Conservation (phyloP, 2,329 filamentous ascomycete species). For the Ceratocystis huliohia region DNA sequence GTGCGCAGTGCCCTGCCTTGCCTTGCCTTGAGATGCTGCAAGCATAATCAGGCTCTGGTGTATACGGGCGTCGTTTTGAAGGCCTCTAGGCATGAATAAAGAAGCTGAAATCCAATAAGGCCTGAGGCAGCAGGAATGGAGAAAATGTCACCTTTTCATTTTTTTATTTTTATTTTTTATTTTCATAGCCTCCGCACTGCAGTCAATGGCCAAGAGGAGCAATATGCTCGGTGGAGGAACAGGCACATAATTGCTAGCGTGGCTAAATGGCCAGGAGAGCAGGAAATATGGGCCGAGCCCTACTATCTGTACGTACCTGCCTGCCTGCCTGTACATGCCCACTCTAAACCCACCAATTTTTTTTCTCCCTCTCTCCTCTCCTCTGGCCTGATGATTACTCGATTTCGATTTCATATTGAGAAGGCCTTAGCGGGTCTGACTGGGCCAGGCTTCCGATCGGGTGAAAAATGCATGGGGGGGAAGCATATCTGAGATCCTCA, state of each 20-base stretch:
- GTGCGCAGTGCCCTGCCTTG: neutral
- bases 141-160: neutral
- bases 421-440: neutral
- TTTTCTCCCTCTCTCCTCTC: neutral
- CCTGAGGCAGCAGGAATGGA: neutral
- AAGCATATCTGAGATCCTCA: constrained; percentile 6
- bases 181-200: neutral
- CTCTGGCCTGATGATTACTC: neutral
- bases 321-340: neutral
- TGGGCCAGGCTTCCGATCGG: neutral
- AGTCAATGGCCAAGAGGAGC: neutral
- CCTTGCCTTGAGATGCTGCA: neutral
- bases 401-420: neutral
- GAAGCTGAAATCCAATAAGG: no score
- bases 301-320: neutral
- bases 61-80: neutral
- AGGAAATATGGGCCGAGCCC: no score
- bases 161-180: neutral
- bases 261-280: no score
- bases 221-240: neutral
- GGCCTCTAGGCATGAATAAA: neutral
- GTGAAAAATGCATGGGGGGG: neutral
- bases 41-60: neutral
- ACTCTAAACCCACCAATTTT: neutral
- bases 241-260: neutral